These are phyloP conservation scores for Salinomyces thailandicus DNA, from an alignment of 2,329 filamentous ascomycete species.

Conservation along the genomic window DNA sequence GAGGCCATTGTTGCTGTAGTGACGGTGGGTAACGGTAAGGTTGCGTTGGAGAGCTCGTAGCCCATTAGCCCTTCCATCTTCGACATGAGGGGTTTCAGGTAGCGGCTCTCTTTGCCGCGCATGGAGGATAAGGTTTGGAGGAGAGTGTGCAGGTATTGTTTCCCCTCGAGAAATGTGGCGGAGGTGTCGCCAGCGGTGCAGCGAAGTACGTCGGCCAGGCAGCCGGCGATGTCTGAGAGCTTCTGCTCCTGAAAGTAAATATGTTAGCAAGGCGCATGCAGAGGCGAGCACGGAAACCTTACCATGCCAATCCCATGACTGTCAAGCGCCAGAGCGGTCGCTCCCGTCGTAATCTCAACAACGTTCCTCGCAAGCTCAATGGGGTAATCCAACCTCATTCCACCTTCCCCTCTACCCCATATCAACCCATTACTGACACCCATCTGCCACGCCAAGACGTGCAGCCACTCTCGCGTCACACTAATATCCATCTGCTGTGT, in stretches of 20 bases:
- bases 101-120: constrained; percentile 26
- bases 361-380: constrained; percentile 27
- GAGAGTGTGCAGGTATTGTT: constrained; percentile 25
- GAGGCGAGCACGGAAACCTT: constrained; percentile 4
- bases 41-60: constrained; percentile 15
- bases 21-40: constrained; percentile 13
- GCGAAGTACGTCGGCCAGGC: constrained; percentile 26
- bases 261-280: constrained; percentile 7
- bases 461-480: constrained; percentile 27
- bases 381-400: constrained; percentile 27
- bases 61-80: constrained; percentile 24
- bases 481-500: constrained; percentile 27
- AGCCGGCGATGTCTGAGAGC: constrained; percentile 27
- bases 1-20: background rate
- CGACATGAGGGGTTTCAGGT: constrained; percentile 25
- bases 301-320: constrained; percentile 29
- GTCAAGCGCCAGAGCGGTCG: constrained; percentile 21
- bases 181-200: constrained; percentile 27
- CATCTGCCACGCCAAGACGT: constrained; percentile 29
- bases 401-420: constrained; percentile 25
- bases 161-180: constrained; percentile 23
- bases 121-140: constrained; percentile 25
- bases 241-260: constrained; percentile 24
- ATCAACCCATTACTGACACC: constrained; percentile 28
- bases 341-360: constrained; percentile 22